These are phyloP conservation scores for Penicillium sp. DNA, from an alignment of 2,329 filamentous ascomycete species.

Conservation along the genomic window DNA sequence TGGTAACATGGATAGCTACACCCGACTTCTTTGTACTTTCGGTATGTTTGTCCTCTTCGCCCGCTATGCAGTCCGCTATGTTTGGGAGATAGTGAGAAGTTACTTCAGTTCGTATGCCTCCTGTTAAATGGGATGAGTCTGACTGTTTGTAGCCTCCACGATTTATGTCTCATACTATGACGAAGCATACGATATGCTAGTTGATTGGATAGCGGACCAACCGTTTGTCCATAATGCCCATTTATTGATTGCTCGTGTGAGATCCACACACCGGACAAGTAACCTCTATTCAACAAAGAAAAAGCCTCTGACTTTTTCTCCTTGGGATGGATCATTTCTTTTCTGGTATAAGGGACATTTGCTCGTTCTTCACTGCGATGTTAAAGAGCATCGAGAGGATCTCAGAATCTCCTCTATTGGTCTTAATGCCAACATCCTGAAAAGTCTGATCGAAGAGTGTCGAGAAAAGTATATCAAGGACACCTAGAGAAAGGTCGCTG, in stretches of 20 bases:
- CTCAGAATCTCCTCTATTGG: slow-evolving; percentile 28
- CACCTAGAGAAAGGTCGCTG: slow-evolving; percentile 33
- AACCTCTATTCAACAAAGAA: slow-evolving; percentile 23
- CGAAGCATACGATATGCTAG: slow-evolving; percentile 29
- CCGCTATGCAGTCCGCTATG: slow-evolving; percentile 25
- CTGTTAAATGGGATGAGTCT: slow-evolving; percentile 19
- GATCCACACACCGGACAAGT: slow-evolving; percentile 23
- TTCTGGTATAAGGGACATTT: slow-evolving; percentile 35
- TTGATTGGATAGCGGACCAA: slow-evolving; percentile 23
- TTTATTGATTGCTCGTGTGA: slow-evolving; percentile 22
- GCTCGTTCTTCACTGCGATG: slow-evolving; percentile 29
- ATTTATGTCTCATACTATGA: slow-evolving; percentile 29
- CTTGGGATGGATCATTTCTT: slow-evolving; percentile 28
- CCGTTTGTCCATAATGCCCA: slow-evolving; percentile 26
- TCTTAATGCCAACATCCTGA: slow-evolving; percentile 32
- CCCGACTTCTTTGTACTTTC: slow-evolving; percentile 23
- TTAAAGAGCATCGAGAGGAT: slow-evolving; percentile 28
- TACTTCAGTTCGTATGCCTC: slow-evolving; percentile 29
- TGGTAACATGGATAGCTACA: slow-evolving; percentile 28
- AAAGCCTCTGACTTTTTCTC: slow-evolving; percentile 28
- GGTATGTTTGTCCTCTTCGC: slow-evolving; percentile 26
- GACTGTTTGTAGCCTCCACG: slow-evolving; percentile 21
- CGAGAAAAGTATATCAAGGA: slow-evolving; percentile 37
- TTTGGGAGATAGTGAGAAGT: slow-evolving; percentile 26
- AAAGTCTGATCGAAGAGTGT: slow-evolving; percentile 40